These are phyloP conservation scores for Pyrus pyrifolia DNA, from an alignment of 306 rosid genomes.

Conservation along the genomic window DNA sequence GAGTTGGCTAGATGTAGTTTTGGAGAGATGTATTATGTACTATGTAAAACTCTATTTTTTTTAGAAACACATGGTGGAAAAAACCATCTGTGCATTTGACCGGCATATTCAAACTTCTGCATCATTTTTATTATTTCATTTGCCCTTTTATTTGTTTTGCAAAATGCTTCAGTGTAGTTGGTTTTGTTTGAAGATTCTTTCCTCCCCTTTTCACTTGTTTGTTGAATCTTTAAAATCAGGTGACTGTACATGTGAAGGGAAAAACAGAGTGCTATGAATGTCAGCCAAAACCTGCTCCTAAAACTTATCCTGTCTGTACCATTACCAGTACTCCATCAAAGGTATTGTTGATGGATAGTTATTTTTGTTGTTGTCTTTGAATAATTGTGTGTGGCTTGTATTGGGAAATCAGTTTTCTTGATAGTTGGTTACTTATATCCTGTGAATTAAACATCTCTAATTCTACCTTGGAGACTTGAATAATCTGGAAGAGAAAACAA, in stretches of 20 bases:
- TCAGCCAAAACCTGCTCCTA: slow-evolving; percentile 95
- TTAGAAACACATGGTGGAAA: background rate
- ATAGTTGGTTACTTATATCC: background rate
- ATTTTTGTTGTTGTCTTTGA: background rate
- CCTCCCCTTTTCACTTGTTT: slow-evolving; percentile 1
- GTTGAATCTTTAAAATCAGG: slow-evolving; percentile 43
- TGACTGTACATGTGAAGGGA: slow-evolving; percentile 95
- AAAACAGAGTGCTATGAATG: slow-evolving; percentile 97
- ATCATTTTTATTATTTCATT: background rate
- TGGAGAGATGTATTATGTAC: background rate
- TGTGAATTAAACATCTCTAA: background rate
- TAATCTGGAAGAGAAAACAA: background rate
- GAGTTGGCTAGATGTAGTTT: background rate
- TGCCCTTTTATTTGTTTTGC: background rate
- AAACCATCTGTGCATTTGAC: background rate
- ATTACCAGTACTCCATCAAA: slow-evolving; percentile 97
- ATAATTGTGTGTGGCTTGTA: background rate
- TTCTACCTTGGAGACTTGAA: background rate
- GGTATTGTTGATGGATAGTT: slow-evolving; percentile 34
- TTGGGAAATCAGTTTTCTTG: background rate
- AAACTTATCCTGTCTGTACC: slow-evolving; percentile 97
- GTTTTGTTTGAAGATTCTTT: slow-evolving; percentile 12
- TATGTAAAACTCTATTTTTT: background rate
- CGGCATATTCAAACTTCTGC: background rate
- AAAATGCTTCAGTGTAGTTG: background rate